Percentiles rank a stretch among this genome's conserved stretches.
These are phyloP conservation scores for Aspergillus carlsbadensis DNA, from an alignment of 495 filamentous ascomycete species.

Conservation along the genomic window DNA sequence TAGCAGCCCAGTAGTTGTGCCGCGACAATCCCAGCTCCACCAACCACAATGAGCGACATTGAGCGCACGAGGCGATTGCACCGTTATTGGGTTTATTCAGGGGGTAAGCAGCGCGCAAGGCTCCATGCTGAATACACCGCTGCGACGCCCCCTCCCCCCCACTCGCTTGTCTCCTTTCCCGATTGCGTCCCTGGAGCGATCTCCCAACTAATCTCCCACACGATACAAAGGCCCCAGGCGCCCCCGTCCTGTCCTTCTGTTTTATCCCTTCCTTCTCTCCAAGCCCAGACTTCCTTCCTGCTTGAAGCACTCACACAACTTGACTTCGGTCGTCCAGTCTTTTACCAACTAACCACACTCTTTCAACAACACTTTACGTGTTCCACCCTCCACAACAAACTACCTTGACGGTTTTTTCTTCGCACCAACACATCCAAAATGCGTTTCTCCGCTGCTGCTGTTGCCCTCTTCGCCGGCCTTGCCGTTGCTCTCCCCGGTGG, in stretches of 20 bases:
- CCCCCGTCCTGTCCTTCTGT: slow-evolving; percentile 26
- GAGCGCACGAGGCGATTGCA: slow-evolving; percentile 17
- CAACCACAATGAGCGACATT: slow-evolving; percentile 8
- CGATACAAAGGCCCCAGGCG: slow-evolving; percentile 43
- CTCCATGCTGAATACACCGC: slow-evolving; percentile 9
- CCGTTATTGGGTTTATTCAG: slow-evolving; percentile 9
- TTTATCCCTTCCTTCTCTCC: slow-evolving; percentile 34
- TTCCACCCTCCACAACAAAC: slow-evolving; percentile 15
- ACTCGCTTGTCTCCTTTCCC: slow-evolving; percentile 24
- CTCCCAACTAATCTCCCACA: slow-evolving; percentile 43
- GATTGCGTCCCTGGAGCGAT: slow-evolving; percentile 28
- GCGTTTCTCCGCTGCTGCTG: slow-evolving; percentile 52
- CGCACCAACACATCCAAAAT: slow-evolving; percentile 43
- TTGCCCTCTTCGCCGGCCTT: slow-evolving; percentile 52
- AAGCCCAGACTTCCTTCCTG: slow-evolving; percentile 41
- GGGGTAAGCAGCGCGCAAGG: neutral
- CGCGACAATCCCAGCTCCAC: neutral
- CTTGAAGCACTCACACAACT: slow-evolving; percentile 35
- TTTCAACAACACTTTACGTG: slow-evolving; percentile 6
- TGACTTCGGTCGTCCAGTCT: slow-evolving; percentile 60
- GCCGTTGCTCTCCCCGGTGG: slow-evolving; percentile 38
- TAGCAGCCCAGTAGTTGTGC: neutral
- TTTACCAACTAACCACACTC: slow-evolving; percentile 38
- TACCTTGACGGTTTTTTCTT: slow-evolving; percentile 38
- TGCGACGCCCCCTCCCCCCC: slow-evolving; percentile 12